Percentiles rank a stretch among this genome's conserved stretches.
Evolutionary conservation across 352 stramenopile species (phyloP).

Genomic region (Phytophthora cactorum): DNA sequence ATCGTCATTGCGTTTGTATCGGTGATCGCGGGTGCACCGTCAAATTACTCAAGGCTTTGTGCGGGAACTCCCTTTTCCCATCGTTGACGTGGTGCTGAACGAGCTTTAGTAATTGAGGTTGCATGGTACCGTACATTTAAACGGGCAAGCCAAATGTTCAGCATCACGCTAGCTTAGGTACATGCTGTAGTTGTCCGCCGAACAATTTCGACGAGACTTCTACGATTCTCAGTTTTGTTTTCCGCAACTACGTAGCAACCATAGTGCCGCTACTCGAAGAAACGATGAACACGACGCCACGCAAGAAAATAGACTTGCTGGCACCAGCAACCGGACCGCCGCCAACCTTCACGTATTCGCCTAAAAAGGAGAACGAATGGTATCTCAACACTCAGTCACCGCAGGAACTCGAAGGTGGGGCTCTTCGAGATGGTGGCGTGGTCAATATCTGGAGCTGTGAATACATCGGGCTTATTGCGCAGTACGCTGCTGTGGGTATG

Average conservation of each 20-base stretch:
- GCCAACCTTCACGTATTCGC: background rate
- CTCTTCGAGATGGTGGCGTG: constrained; percentile 23
- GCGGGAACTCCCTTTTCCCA: no score
- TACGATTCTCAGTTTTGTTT: no score
- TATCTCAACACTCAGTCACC: constrained; percentile 22
- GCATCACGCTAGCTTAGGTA: no score
- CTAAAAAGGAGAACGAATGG: constrained; percentile 24
- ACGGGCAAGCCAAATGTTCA: no score
- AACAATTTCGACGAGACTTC: no score
- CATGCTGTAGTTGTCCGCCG: no score
- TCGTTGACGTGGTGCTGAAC: no score
- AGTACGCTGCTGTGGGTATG: constrained; percentile 51
- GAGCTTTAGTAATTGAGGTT: no score
- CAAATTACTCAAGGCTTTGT: no score
- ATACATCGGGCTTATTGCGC: constrained; percentile 45
- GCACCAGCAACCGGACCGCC: constrained; percentile 4
- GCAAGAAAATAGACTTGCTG: constrained; percentile 24
- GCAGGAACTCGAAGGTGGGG: constrained; percentile 23
- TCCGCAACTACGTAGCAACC: background rate
- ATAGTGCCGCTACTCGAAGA: constrained; percentile 33
- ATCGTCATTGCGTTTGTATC: no score
- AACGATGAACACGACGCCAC: constrained; percentile 11
- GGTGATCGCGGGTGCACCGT: no score
- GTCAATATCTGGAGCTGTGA: constrained; percentile 45
- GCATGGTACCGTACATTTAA: no score